phyloP scores from a whole-genome alignment of 768 basidiomycete genomes.

The Collybia sordida region DNA sequence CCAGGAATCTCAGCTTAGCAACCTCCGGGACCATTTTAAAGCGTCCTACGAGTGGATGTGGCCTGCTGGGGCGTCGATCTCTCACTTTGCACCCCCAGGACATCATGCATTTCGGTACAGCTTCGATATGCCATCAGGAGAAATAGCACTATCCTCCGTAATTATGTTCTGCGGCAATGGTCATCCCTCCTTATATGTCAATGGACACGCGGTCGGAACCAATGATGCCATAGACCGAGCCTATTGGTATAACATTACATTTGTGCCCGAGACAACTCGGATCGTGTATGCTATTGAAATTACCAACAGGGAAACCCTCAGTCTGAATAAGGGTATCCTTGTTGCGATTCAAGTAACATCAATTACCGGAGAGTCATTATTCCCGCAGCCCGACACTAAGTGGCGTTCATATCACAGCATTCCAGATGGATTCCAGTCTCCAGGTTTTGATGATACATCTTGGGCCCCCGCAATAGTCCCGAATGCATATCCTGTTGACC shows the following conservation, averaged over 20 bases:
- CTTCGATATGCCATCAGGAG: background rate
- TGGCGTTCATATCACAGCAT: too few species aligned
- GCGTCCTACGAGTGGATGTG: conserved; percentile 27
- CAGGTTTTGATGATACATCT: too few species aligned
- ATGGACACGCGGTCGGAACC: conserved; percentile 21
- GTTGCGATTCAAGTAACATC: conserved; percentile 22
- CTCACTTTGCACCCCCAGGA: conserved; percentile 14
- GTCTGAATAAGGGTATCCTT: conserved; percentile 26
- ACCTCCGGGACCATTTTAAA: conserved; percentile 13
- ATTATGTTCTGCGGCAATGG: background rate
- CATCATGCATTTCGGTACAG: conserved; percentile 24
- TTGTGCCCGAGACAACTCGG: conserved; percentile 11
- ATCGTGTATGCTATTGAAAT: conserved; percentile 25
- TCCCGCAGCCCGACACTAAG: too few species aligned
- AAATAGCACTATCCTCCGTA: background rate
- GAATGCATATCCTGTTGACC: too few species aligned
- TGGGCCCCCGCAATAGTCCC: too few species aligned
- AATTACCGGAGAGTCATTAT: conserved; percentile 19
- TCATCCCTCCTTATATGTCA: conserved; percentile 1
- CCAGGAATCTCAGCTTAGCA: conserved; percentile 5
- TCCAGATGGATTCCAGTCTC: too few species aligned
- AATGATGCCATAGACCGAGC: conserved; percentile 21
- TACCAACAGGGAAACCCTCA: conserved; percentile 25
- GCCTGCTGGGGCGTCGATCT: conserved; percentile 19
- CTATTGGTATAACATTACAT: conserved; percentile 19